Percentiles rank a stretch among this genome's conserved stretches.
phyloP scores from a whole-genome alignment of 192 early-diverging fungal genomes.

The Podochytrium sp. region DNA sequence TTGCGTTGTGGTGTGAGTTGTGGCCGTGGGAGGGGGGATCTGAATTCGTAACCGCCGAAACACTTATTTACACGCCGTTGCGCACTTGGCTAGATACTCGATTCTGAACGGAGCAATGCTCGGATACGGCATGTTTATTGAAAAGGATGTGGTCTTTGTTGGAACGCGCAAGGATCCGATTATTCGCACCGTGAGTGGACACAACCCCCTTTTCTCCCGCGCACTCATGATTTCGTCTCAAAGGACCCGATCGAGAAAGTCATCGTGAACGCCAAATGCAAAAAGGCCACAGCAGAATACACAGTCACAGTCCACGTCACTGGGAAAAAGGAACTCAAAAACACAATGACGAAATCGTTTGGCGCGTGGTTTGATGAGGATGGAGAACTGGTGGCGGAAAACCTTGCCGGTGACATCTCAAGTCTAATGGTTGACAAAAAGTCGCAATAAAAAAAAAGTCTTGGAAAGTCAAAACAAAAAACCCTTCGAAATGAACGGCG shows the following conservation, averaged over 20 bases:
- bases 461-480: constrained; percentile 23
- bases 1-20: constrained; percentile 32
- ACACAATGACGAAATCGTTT: constrained; percentile 29
- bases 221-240: neutral
- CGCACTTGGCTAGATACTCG: constrained; percentile 38
- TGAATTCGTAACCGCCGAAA: neutral
- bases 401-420: constrained; percentile 27
- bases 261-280: constrained; percentile 24
- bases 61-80: no score
- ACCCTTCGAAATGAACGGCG: constrained; percentile 34
- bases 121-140: constrained; percentile 34
- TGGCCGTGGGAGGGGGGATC: neutral
- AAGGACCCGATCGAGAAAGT: constrained; percentile 36
- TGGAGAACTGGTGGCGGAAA: constrained; percentile 36
- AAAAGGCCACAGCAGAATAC: constrained; percentile 38
- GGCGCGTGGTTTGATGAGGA: constrained; percentile 49
- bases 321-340: constrained; percentile 5
- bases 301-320: constrained; percentile 23
- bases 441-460: constrained; percentile 23
- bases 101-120: constrained; percentile 44
- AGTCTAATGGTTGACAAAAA: constrained; percentile 24
- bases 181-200: constrained; percentile 28
- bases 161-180: constrained; percentile 38
- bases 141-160: constrained; percentile 48
- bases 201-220: neutral